Base-by-base conservation (phyloP, 768 basidiomycete genomes). In the Harrya chromipes region DNA sequence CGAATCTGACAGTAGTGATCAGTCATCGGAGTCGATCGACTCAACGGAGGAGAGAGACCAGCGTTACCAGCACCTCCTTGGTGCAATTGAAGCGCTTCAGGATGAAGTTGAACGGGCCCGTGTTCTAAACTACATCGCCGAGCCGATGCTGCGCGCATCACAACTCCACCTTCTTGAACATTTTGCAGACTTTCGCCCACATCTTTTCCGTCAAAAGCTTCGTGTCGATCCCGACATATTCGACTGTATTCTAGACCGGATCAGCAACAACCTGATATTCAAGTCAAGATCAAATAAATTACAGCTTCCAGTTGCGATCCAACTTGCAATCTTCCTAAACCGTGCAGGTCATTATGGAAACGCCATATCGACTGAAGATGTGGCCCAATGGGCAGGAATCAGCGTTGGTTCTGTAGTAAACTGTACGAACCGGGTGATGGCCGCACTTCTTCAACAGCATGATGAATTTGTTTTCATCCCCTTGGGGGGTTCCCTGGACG, bases 311-410 rank as follows among this genome's bases (percentile, higher is more conserved):
- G 46, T 70, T 27, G 54, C 59, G 8, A 49, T 56, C 9, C 70
- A 70, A 44, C 49, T 19, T 50, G 62, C 12, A 58, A 68, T 14
- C 71, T 74, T 53, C 14, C 40, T 20, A 56, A 57, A 8, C 16
- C 20, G 46, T 3, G 48, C 52, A 23, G 63, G 70, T 1, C 67
- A 68, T 26, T 53, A 60, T 47, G 62, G 69, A 14, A 72, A 71
- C 52, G 39, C 36, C 2, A 4, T 19, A 1, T 4, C 42, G 2
- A 10, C 17, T 0, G 24, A 48, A n/a, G 36, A 56, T 11, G 5
- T 58, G 1, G 34, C 35, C 0, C 42, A 58, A 13, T 56, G 55
- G 55, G 55, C 52, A 13, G 51, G 42, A 2, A 16, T 55, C 1
- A 43, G 47, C 6, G 8, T 50, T 2, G 48, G 43, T 0, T 24